A percentile compares a stretch with the other conserved stretches of the same genome.
Evolutionary conservation across 2,329 filamentous ascomycete genomes (phyloP).

Genomic region (Nemania sp.): DNA sequence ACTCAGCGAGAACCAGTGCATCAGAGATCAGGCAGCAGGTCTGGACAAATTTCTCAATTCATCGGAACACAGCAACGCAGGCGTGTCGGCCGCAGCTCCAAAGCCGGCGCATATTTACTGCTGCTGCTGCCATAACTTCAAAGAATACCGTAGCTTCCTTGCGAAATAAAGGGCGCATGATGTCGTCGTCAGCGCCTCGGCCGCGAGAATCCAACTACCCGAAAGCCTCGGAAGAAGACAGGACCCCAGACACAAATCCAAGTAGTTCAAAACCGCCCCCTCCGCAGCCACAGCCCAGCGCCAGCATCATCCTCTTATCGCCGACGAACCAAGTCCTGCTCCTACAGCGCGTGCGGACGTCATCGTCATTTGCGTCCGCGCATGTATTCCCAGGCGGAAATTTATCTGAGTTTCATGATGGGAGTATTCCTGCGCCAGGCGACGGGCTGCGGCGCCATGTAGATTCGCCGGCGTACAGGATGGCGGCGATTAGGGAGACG

Average conservation of each 20-base stretch:
- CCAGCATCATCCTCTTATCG: slow-evolving; percentile 81
- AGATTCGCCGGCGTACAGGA: slow-evolving; percentile 74
- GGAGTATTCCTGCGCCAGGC: slow-evolving; percentile 50
- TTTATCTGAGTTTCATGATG: slow-evolving; percentile 77
- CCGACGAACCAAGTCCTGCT: slow-evolving; percentile 85
- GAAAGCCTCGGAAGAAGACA: too few species aligned
- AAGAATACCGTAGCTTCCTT: too few species aligned
- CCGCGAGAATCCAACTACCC: too few species aligned
- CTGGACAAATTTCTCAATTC: background rate
- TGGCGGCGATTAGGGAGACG: slow-evolving; percentile 84
- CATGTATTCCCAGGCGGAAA: slow-evolving; percentile 96
- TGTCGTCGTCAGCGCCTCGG: too few species aligned
- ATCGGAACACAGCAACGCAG: background rate
- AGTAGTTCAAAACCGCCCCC: too few species aligned
- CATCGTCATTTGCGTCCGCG: slow-evolving; percentile 82
- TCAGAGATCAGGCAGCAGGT: background rate
- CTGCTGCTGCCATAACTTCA: too few species aligned
- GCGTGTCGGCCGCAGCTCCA: background rate
- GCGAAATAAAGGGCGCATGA: too few species aligned
- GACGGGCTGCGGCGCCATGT: slow-evolving; percentile 63
- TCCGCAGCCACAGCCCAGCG: slow-evolving; percentile 44
- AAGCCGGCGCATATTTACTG: too few species aligned
- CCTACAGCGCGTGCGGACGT: slow-evolving; percentile 81
- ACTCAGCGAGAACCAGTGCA: background rate
- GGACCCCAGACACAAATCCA: too few species aligned